phyloP scores from a whole-genome alignment of 1,284 basidiomycete species.

The Microstroma glucosiphilum region DNA sequence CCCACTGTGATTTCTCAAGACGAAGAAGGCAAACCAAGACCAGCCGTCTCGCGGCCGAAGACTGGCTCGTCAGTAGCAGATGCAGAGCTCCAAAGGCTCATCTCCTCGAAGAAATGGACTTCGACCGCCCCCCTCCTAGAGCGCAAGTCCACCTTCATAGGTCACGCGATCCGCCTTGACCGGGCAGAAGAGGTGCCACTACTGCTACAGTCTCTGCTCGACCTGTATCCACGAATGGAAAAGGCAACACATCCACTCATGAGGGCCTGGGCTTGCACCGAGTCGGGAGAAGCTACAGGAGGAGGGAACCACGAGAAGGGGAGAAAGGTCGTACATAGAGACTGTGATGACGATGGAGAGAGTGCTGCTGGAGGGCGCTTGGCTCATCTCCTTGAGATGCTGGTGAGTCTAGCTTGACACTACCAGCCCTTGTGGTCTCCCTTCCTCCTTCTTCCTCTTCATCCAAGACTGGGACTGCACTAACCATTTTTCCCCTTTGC shows the following conservation, averaged over 20 bases:
- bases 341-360: constrained; percentile 50
- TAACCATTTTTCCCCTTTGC: too few relatives aligned
- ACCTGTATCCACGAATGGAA: constrained; percentile 32
- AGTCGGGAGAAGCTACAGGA: neutral
- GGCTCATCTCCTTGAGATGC: constrained; percentile 46
- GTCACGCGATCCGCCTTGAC: constrained; percentile 37
- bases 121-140: constrained; percentile 38
- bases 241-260: constrained; percentile 48
- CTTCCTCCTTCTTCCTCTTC: too few relatives aligned
- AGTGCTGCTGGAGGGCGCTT: constrained; percentile 49
- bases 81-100: too few relatives aligned
- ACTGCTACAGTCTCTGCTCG: constrained; percentile 30
- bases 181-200: constrained; percentile 34
- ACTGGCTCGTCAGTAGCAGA: constrained; percentile 20
- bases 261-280: constrained; percentile 46
- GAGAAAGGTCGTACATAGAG: constrained; percentile 37
- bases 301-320: constrained; percentile 13
- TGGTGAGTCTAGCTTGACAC: constrained; percentile 20
- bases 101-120: neutral
- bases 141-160: constrained; percentile 50
- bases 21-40: neutral
- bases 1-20: neutral
- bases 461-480: constrained; percentile 1
- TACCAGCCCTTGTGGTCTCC: neutral
- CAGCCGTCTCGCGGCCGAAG: neutral